Evolutionary conservation across 495 filamentous ascomycete genomes (phyloP), one percentile per base, ranked within the genome.

Genomic region (Lasiosphaeris hirsuta): DNA sequence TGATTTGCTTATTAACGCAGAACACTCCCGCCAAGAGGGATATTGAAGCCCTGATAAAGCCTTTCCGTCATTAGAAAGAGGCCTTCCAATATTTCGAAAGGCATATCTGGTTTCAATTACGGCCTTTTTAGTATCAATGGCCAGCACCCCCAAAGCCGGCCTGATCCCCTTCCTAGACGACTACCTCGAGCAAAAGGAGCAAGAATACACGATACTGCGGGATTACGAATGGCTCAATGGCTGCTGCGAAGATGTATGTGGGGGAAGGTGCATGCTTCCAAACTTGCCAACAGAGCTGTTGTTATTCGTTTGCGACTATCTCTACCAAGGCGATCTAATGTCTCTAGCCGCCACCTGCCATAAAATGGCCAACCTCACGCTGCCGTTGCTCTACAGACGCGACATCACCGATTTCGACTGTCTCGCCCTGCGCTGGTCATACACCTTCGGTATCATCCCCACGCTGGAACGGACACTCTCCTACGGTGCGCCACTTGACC

Each of bases 271-370:
- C 54, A 35, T 58, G 48, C 58, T 64, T n/a, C 49, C 34, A 35
- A 14, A 33, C 7, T 35, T 64, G 13, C 58, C 62, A 1, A 9
- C 13, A 11, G 62, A 64, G 55, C 58, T 64, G 3, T 15, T 60
- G 4, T 15, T 58, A 35, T 13, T 48, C 35, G 19, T 64, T 0
- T 55, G 34, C 54, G n/a, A 43, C 1, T 8, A 18, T 13, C 46
- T 64, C 4, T 64, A 58, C 47, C 62, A 60, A 15, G 57, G 58
- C 58, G 62, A 61, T 34, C 58, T 61, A 35, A 38, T 58, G 14
- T 54, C 55, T 13, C 45, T 64, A 19, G 54, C 58, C 10, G 33
- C 55, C 35, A 61, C 58, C 13, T 64, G 58, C 33, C 57, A 41
- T 40, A 4, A 11, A 13, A 14, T 64, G 8, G 35, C 51, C 37